Evolutionary conservation across 192 early-diverging fungal genomes (phyloP).

Genomic region (Coemansia sp.): DNA sequence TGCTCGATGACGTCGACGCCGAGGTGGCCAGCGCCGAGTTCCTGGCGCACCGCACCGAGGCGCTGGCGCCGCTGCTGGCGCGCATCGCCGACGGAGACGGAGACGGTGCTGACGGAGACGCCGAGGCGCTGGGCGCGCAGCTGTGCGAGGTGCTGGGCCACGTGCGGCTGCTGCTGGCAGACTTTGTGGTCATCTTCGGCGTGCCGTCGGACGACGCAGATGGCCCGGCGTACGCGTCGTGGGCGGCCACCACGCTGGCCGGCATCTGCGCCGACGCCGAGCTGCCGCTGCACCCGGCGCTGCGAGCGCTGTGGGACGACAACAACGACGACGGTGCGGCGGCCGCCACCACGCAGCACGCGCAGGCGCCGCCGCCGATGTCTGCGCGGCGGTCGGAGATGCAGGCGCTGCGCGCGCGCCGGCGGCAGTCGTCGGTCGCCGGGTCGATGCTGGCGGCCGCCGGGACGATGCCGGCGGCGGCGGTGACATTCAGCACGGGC

Average conservation of each 20-base stretch:
- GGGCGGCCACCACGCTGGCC: constrained; percentile 35
- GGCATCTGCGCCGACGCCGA: constrained; percentile 42
- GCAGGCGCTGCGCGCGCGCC: constrained; percentile 17
- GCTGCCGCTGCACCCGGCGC: constrained; percentile 19
- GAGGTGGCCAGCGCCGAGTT: constrained; percentile 38
- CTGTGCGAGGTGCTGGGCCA: constrained; percentile 27
- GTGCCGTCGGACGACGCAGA: constrained; percentile 6
- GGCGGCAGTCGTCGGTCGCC: constrained; percentile 41
- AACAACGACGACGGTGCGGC: not conserved
- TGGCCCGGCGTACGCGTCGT: constrained; percentile 16
- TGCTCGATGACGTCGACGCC: constrained; percentile 37
- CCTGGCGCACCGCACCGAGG: constrained; percentile 30
- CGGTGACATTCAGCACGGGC: not conserved
- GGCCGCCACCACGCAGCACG: not conserved
- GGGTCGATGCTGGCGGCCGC: constrained; percentile 33
- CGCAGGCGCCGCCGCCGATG: not conserved
- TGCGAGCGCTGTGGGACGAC: constrained; percentile 6
- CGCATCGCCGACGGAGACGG: not conserved
- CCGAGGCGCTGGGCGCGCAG: constrained; percentile 1
- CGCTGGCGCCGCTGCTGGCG: constrained; percentile 23
- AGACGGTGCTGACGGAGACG: not conserved
- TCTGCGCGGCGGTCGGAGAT: constrained; percentile 10
- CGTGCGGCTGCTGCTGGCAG: constrained; percentile 20
- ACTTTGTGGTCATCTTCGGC: constrained; percentile 32
- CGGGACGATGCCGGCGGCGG: not conserved